Evolutionary conservation across 176 grass and related monocot genomes (phyloP).

Genomic region (Cocos nucifera): DNA sequence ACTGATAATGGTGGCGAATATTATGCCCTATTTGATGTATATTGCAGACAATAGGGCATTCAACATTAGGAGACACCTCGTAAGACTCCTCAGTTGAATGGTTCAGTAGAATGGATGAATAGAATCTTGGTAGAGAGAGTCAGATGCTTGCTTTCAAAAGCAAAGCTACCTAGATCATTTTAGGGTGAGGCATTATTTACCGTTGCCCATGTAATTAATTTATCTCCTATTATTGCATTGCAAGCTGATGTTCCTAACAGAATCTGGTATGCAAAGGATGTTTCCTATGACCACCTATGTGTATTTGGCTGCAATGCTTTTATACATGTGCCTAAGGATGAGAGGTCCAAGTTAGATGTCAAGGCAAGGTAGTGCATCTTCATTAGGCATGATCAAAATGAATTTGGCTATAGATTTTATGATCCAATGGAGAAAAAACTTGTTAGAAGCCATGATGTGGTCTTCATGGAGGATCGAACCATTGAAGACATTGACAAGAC

Average conservation of each 20-base stretch:
- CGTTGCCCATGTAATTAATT: too few relatives aligned
- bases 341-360: too few relatives aligned
- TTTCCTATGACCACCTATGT: too few relatives aligned
- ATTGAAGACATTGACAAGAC: neutral
- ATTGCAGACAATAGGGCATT: too few relatives aligned
- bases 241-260: too few relatives aligned
- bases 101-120: slow-evolving; percentile 34
- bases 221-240: too few relatives aligned
- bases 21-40: too few relatives aligned
- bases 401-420: slow-evolving; percentile 1
- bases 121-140: slow-evolving; percentile 20
- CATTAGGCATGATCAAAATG: neutral
- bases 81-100: slow-evolving; percentile 10
- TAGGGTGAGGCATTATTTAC: too few relatives aligned
- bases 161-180: neutral
- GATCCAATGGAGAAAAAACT: neutral
- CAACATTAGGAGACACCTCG: slow-evolving; percentile 15
- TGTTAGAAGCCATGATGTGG: neutral
- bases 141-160: neutral
- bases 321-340: too few relatives aligned
- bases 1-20: too few relatives aligned
- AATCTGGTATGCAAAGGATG: too few relatives aligned
- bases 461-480: neutral
- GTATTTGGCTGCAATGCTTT: too few relatives aligned
- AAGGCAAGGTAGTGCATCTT: slow-evolving; percentile 2